phyloP scores from a whole-genome alignment of 2,329 filamentous ascomycete species.

The Cladosporium sp. region DNA sequence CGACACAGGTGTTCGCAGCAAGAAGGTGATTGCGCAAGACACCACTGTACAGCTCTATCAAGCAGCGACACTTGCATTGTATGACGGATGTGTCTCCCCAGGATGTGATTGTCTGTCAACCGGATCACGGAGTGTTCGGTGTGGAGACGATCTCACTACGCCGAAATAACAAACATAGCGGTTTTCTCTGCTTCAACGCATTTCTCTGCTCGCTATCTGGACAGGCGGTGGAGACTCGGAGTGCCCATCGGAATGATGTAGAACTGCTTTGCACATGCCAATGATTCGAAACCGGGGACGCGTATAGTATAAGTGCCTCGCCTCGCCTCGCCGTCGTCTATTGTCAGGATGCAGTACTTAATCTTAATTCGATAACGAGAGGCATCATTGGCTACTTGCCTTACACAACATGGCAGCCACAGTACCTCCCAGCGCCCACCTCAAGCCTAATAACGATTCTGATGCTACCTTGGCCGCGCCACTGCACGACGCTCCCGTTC shows the following conservation, averaged over 20 bases:
- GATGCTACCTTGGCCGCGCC: background rate
- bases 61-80: too few relatives aligned
- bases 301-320: background rate
- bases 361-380: background rate
- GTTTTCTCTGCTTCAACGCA: background rate
- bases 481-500: background rate
- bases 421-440: background rate
- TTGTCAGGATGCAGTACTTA: background rate
- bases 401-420: background rate
- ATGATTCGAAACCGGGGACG: slow-evolving; percentile 1
- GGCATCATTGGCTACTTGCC: background rate
- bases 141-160: background rate
- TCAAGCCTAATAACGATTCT: background rate
- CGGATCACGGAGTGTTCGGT: background rate
- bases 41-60: too few relatives aligned
- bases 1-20: too few relatives aligned
- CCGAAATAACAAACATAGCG: background rate
- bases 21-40: too few relatives aligned
- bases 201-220: background rate
- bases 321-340: background rate
- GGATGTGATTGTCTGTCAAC: background rate
- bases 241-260: slow-evolving; percentile 1
- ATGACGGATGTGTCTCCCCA: too few relatives aligned
- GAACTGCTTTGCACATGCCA: background rate
- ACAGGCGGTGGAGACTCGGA: background rate